These are phyloP conservation scores for Populus hybrid DNA, from an alignment of 441 rosid species.

Conservation along the genomic window DNA sequence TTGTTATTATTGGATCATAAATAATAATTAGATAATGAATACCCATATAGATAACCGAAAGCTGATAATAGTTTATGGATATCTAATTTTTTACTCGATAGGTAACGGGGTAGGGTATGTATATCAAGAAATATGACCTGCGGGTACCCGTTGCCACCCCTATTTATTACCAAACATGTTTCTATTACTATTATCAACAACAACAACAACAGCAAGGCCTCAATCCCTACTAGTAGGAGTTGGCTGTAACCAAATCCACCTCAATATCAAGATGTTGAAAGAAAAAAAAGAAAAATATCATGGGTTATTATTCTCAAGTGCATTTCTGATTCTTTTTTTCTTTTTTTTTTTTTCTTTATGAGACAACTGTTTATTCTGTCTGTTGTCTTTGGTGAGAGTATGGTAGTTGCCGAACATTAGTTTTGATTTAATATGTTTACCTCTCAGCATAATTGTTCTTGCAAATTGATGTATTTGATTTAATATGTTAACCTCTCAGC, in stretches of 20 bases:
- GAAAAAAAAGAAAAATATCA: background rate
- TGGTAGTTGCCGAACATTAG: background rate
- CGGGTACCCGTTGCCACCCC: too few relatives aligned
- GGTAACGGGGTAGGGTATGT: too few relatives aligned
- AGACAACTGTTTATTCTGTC: background rate
- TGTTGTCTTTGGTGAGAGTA: background rate
- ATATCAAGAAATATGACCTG: too few relatives aligned
- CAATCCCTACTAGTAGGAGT: background rate
- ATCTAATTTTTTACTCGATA: too few relatives aligned
- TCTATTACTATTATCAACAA: too few relatives aligned
- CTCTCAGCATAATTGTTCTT: background rate
- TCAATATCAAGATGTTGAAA: background rate
- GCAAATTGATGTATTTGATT: constrained; percentile 1
- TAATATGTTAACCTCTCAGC: background rate
- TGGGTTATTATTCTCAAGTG: background rate
- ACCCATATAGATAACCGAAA: too few relatives aligned
- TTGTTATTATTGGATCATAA: too few relatives aligned
- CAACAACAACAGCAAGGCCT: background rate
- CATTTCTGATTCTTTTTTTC: background rate
- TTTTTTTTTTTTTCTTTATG: background rate
- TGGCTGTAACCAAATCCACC: background rate
- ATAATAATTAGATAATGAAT: too few relatives aligned
- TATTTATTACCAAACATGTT: too few relatives aligned
- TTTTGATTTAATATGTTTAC: background rate
- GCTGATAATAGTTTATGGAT: too few relatives aligned